phyloP scores from a whole-genome alignment of 2,329 filamentous ascomycete species.

The Stagonosporopsis vannaccii region DNA sequence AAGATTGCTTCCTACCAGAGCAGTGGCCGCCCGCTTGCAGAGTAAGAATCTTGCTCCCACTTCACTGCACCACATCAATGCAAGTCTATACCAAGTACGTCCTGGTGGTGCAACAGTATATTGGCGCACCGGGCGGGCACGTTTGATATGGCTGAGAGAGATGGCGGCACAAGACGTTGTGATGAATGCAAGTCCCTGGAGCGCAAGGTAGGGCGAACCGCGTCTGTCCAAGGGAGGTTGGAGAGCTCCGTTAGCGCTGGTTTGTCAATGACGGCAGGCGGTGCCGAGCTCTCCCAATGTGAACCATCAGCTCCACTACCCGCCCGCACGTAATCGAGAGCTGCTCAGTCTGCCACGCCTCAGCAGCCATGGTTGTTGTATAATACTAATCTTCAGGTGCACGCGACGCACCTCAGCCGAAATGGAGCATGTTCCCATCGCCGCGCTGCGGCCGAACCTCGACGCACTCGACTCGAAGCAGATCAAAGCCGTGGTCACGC shows the following conservation, averaged over 20 bases:
- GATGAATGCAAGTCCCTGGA: too few relatives aligned
- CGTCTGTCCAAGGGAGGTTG: neutral
- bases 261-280: conserved; percentile 4
- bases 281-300: conserved; percentile 5
- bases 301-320: neutral
- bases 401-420: conserved; percentile 7
- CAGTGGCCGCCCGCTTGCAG: too few relatives aligned
- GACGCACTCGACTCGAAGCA: conserved; percentile 40
- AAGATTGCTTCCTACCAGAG: too few relatives aligned
- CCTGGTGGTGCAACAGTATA: too few relatives aligned
- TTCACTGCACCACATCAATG: too few relatives aligned
- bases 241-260: conserved; percentile 2
- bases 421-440: conserved; percentile 44
- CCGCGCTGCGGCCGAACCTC: conserved; percentile 43
- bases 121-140: too few relatives aligned
- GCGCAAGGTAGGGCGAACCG: too few relatives aligned
- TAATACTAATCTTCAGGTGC: conserved; percentile 1
- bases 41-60: too few relatives aligned
- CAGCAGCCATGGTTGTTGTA: conserved; percentile 7
- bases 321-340: neutral
- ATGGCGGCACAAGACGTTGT: too few relatives aligned
- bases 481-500: conserved; percentile 76
- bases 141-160: too few relatives aligned
- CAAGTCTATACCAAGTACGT: too few relatives aligned
- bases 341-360: neutral